phyloP scores from a whole-genome alignment of 176 grass and related monocot genomes.

The Saccharum officinarum region DNA sequence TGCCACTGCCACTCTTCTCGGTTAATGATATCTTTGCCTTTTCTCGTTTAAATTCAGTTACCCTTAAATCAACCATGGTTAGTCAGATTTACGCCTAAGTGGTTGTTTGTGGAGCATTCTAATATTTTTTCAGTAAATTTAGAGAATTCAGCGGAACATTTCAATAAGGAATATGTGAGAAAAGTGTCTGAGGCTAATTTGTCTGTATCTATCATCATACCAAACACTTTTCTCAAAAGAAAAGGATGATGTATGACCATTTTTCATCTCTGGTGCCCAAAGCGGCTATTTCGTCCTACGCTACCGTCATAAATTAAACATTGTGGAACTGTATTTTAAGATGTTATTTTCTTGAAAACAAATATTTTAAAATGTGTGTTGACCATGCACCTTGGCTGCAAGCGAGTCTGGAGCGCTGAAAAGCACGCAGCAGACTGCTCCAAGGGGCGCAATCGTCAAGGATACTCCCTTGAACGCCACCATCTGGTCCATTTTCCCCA shows the following conservation, averaged over 20 bases:
- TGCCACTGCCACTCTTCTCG: background rate
- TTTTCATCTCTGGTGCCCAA: background rate
- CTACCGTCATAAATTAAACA: background rate
- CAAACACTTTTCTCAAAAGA: too few species aligned
- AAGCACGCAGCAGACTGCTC: conserved; percentile 80
- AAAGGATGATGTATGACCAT: too few species aligned
- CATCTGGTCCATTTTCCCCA: conserved; percentile 81
- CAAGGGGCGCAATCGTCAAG: conserved; percentile 83
- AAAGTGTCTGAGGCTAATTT: background rate
- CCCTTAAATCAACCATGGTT: background rate
- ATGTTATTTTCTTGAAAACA: background rate
- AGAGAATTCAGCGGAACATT: background rate
- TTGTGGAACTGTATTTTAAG: background rate
- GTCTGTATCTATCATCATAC: background rate
- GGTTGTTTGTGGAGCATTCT: background rate
- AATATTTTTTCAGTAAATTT: background rate
- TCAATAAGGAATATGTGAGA: background rate
- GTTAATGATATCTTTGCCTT: background rate
- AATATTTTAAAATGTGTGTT: background rate
- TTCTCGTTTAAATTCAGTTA: background rate
- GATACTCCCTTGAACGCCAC: conserved; percentile 66
- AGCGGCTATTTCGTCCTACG: background rate
- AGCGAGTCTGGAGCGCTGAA: conserved; percentile 69
- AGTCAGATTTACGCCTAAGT: background rate
- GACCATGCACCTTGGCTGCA: conserved; percentile 58